Percentiles rank a stretch among this genome's conserved stretches.
These are phyloP conservation scores for Kwoniella sp. DNA, from an alignment of 768 basidiomycete genomes.

Conservation along the genomic window DNA sequence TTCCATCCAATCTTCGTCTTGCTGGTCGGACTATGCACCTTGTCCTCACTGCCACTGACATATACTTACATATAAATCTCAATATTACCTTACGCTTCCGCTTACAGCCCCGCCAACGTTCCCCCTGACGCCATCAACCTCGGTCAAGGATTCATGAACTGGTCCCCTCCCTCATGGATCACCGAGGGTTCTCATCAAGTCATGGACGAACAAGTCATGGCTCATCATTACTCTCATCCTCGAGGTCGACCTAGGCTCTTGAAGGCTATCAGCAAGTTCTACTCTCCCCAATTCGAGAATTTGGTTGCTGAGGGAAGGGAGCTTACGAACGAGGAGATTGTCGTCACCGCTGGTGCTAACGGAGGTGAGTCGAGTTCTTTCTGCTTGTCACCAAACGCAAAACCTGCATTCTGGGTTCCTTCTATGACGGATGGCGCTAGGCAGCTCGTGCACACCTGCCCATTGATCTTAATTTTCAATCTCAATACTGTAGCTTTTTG, in stretches of 20 bases:
- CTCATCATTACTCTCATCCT: slow-evolving; percentile 64
- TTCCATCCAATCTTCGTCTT: slow-evolving; percentile 2
- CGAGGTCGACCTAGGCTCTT: slow-evolving; percentile 84
- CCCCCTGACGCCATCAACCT: slow-evolving; percentile 93
- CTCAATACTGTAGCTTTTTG: no score
- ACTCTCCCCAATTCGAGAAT: slow-evolving; percentile 64
- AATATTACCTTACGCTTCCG: no score
- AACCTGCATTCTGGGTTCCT: no score
- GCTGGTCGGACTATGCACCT: no score
- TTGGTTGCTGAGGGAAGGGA: slow-evolving; percentile 62
- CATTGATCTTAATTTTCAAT: no score
- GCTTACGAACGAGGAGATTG: slow-evolving; percentile 84
- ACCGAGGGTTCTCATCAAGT: slow-evolving; percentile 45
- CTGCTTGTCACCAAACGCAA: no score
- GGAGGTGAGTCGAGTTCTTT: slow-evolving; percentile 66
- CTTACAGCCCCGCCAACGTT: slow-evolving; percentile 74
- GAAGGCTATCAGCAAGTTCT: slow-evolving; percentile 79
- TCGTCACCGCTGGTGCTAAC: slow-evolving; percentile 95
- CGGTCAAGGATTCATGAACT: slow-evolving; percentile 64
- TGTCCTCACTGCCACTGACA: no score
- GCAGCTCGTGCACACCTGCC: no score
- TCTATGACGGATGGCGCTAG: no score
- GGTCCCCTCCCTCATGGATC: slow-evolving; percentile 56
- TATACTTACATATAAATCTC: no score
- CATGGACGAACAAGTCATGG: slow-evolving; percentile 52